Conservation (phyloP, 495 filamentous ascomycete species). For the Penicillium atrosanguineum region DNA sequence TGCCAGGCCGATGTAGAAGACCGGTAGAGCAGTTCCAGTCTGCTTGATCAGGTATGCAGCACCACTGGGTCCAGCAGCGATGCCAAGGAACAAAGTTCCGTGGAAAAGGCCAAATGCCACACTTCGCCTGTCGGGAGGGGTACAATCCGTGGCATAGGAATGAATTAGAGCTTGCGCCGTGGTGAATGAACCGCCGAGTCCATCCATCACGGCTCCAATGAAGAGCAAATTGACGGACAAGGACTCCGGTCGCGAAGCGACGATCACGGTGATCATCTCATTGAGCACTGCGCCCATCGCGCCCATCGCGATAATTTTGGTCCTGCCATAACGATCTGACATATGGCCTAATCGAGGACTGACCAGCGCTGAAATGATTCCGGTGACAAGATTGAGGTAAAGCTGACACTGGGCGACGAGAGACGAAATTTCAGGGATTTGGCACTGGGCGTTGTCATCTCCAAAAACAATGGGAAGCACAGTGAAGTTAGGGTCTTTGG, state of each 20-base stretch:
- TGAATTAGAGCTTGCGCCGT: constrained; percentile 74
- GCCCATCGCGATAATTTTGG: constrained; percentile 62
- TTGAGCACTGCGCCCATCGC: constrained; percentile 63
- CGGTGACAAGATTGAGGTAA: constrained; percentile 66
- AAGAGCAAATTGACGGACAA: constrained; percentile 73
- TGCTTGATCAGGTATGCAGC: constrained; percentile 72
- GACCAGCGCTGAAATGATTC: constrained; percentile 68
- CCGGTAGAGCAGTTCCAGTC: constrained; percentile 62
- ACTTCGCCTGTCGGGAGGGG: constrained; percentile 69
- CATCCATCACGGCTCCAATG: constrained; percentile 71
- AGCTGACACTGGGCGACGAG: constrained; percentile 75
- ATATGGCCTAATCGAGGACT: constrained; percentile 80
- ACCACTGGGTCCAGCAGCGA: constrained; percentile 78
- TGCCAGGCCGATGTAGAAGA: constrained; percentile 77
- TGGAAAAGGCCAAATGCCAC: constrained; percentile 90
- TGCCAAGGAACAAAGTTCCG: constrained; percentile 79
- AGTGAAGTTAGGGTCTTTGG: constrained; percentile 55
- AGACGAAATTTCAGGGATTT: constrained; percentile 66
- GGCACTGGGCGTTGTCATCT: constrained; percentile 69
- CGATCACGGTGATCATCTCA: constrained; percentile 73
- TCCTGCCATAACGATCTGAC: constrained; percentile 87
- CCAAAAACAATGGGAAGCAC: constrained; percentile 65
- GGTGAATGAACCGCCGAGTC: constrained; percentile 83
- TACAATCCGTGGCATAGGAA: constrained; percentile 87
- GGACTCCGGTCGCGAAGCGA: constrained; percentile 68